A percentile compares a stretch with the other conserved stretches of the same genome.
These are phyloP conservation scores for Podospora pseudoanserina DNA, from an alignment of 495 filamentous ascomycete genomes.

Conservation along the genomic window DNA sequence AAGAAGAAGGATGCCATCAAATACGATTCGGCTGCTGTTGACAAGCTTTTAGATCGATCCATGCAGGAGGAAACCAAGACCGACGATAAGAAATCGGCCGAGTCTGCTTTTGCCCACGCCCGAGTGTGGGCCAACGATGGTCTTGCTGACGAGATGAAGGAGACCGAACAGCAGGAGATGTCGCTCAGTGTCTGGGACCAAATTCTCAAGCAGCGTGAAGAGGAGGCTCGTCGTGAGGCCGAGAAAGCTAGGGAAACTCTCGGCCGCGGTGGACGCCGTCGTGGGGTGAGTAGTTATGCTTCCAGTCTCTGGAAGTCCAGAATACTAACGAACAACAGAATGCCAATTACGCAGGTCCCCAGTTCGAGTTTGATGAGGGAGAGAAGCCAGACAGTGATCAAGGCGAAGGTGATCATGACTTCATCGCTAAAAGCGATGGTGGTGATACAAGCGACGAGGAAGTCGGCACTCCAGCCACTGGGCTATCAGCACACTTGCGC, in stretches of 20 bases:
- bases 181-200: constrained; percentile 79
- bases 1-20: constrained; percentile 60
- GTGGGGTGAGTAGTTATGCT: constrained; percentile 42
- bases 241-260: constrained; percentile 62
- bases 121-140: constrained; percentile 85
- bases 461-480: neutral
- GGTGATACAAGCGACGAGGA: neutral
- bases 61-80: constrained; percentile 68
- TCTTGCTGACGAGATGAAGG: constrained; percentile 56
- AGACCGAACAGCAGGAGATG: constrained; percentile 44
- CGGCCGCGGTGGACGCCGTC: constrained; percentile 74
- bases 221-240: constrained; percentile 64
- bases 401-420: neutral
- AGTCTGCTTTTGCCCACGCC: constrained; percentile 83
- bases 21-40: constrained; percentile 77
- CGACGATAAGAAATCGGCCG: constrained; percentile 54
- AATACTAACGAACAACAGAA: neutral
- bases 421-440: neutral
- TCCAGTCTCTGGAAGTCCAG: neutral
- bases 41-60: constrained; percentile 83
- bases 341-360: neutral
- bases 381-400: neutral
- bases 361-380: constrained; percentile 1
- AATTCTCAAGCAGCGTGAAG: constrained; percentile 78
- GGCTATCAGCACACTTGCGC: neutral